Conservation (phyloP, 345 rosid species). For the Iberis pinnata region DNA sequence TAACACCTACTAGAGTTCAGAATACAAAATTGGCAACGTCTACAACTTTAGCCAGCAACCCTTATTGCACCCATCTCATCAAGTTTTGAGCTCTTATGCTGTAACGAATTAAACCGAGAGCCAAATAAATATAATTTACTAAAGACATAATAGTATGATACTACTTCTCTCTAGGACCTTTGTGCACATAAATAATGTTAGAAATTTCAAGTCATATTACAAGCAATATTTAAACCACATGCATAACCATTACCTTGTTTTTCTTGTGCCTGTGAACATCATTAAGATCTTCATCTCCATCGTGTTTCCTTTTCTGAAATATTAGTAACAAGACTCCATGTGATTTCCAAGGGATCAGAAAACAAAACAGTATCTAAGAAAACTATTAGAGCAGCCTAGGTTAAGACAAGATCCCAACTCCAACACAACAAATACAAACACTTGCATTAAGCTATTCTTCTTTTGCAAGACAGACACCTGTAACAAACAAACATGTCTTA, state of each 20-base stretch:
- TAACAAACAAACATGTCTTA: slow-evolving; percentile 30
- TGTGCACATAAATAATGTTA: neutral
- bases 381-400: slow-evolving; percentile 11
- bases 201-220: slow-evolving; percentile 4
- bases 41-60: slow-evolving; percentile 65
- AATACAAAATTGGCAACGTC: slow-evolving; percentile 22
- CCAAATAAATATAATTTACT: slow-evolving; percentile 12
- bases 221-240: neutral
- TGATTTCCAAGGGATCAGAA: slow-evolving; percentile 4
- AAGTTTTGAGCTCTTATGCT: slow-evolving; percentile 89
- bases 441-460: neutral
- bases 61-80: slow-evolving; percentile 84
- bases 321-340: slow-evolving; percentile 17
- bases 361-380: slow-evolving; percentile 2
- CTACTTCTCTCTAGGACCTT: slow-evolving; percentile 4
- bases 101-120: slow-evolving; percentile 24
- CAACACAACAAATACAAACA: neutral
- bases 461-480: slow-evolving; percentile 3
- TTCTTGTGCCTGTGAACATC: slow-evolving; percentile 83
- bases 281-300: slow-evolving; percentile 82
- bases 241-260: slow-evolving; percentile 73
- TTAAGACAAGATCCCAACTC: slow-evolving; percentile 15
- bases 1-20: slow-evolving; percentile 33
- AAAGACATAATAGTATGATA: neutral
- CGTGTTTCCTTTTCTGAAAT: slow-evolving; percentile 93